Evolutionary conservation across 2,329 filamentous ascomycete genomes (phyloP), one percentile per base, ranked within the genome.

Genomic region (Didymella pomorum): DNA sequence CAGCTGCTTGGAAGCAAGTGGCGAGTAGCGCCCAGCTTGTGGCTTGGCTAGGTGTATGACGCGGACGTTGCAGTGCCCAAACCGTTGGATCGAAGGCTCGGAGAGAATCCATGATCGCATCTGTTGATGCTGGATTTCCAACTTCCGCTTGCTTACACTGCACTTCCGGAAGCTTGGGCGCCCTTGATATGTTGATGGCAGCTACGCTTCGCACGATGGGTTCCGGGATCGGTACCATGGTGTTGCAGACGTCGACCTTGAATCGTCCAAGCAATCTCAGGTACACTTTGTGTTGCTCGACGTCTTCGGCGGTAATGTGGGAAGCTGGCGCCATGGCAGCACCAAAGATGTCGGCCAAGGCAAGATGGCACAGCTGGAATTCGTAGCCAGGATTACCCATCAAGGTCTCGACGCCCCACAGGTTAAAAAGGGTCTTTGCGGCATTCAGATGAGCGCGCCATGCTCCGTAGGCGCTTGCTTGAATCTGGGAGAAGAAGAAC

Each of bases 401-500:
- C 11, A 55, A n/a, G 1, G 29, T 12, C 6, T 49, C 37, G 5
- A 49, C 20, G 16, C 45, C 45, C 52, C 52, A 49, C 4, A 55
- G 35, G 16, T 49, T 49, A 11, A 55, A 44, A 2, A 44, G n/a
- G 3, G 37, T 49, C 14, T 55, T 49, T 11, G 35, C 45, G 16
- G 52, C 45, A 37, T n/a, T 55, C 35, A 49, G 39, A 23, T 55
- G 52, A 44, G 45, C 29, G 25, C 29, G 46, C 45, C 52, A 55
- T 12, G 52, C 45, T 21, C 45, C 52, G 45, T 55, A 49, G 4
- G 44, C 52, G 37, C 52, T 55, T 37, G 52, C 37, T 23, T 55
- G 52, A 12, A 55, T 43, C 8, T 55, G 45, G 2, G 52, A 55
- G 37, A 55, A 55, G 28, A 55, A 55, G 45, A 55, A 49, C 16